phyloP scores from a whole-genome alignment of 768 basidiomycete species.

The Mycena maculata region DNA sequence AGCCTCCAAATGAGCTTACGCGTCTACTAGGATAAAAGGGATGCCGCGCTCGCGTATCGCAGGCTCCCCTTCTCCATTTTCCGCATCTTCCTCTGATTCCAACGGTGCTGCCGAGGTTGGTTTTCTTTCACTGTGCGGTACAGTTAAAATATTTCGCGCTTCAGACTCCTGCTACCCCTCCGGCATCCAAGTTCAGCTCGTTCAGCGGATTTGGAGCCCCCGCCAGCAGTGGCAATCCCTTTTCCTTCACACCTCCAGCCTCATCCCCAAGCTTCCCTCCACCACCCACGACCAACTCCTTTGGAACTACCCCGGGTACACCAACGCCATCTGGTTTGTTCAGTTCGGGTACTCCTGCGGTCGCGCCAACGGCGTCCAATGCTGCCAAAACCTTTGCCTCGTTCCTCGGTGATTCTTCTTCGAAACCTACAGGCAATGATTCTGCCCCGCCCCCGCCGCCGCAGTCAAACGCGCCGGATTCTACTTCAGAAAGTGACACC shows the following conservation, averaged over 20 bases:
- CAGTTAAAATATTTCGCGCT: conserved; percentile 17
- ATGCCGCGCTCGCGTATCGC: conserved; percentile 64
- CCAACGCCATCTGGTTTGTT: conserved; percentile 35
- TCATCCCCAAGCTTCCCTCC: conserved; percentile 36
- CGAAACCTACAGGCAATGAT: conserved; percentile 13
- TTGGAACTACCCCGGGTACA: conserved; percentile 20
- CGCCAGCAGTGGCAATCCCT: conserved; percentile 44
- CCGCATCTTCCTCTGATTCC: conserved; percentile 33
- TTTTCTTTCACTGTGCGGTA: conserved; percentile 28
- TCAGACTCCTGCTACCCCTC: conserved; percentile 36
- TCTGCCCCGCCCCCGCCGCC: conserved; percentile 24
- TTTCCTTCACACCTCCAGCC: conserved; percentile 53
- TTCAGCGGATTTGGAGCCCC: conserved; percentile 65
- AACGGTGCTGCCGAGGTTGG: conserved; percentile 38
- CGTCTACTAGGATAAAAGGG: conserved; percentile 65
- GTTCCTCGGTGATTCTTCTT: conserved; percentile 46
- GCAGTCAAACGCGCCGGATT: not conserved
- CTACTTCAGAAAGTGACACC: conserved; percentile 41
- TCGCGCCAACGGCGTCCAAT: conserved; percentile 52
- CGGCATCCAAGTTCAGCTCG: conserved; percentile 59
- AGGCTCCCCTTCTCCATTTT: conserved; percentile 28
- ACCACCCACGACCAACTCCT: conserved; percentile 22
- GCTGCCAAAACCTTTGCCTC: conserved; percentile 67
- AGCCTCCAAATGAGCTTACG: conserved; percentile 25
- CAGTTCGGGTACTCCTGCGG: conserved; percentile 38